phyloP scores from a whole-genome alignment of 306 rosid species.

The Abrus precatorius region DNA sequence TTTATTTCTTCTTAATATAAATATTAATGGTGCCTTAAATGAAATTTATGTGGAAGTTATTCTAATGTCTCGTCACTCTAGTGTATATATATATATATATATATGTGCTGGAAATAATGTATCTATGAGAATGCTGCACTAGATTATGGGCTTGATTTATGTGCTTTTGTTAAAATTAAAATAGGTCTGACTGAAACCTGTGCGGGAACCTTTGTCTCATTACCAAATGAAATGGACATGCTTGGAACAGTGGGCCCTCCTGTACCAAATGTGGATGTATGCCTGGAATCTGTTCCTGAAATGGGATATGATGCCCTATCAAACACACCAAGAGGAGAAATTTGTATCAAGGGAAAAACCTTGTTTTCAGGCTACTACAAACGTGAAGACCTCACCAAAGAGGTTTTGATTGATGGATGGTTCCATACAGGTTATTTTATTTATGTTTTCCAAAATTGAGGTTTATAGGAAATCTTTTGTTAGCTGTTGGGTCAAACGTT shows the following conservation, averaged over 20 bases:
- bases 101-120: constrained; percentile 9
- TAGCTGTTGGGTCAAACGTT: constrained; percentile 19
- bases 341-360: constrained; percentile 81
- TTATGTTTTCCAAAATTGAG: constrained; percentile 39
- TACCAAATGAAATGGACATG: constrained; percentile 84
- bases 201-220: constrained; percentile 92
- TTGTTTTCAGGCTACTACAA: constrained; percentile 92
- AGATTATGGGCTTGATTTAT: constrained; percentile 40
- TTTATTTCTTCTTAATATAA: constrained; percentile 33
- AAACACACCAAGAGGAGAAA: constrained; percentile 85
- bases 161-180: constrained; percentile 46
- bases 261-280: constrained; percentile 88
- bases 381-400: constrained; percentile 93
- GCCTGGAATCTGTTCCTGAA: constrained; percentile 96
- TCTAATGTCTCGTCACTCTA: constrained; percentile 1
- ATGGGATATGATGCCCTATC: constrained; percentile 92
- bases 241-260: constrained; percentile 99
- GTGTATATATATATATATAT: not conserved
- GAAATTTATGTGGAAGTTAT: constrained; percentile 23
- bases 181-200: constrained; percentile 97
- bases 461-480: constrained; percentile 25
- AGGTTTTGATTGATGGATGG: constrained; percentile 89
- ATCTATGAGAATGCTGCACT: constrained; percentile 23
- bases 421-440: constrained; percentile 86
- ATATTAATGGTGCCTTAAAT: not conserved